phyloP scores from a whole-genome alignment of 371 early-diverging fungal genomes.

The Circinella minor region DNA sequence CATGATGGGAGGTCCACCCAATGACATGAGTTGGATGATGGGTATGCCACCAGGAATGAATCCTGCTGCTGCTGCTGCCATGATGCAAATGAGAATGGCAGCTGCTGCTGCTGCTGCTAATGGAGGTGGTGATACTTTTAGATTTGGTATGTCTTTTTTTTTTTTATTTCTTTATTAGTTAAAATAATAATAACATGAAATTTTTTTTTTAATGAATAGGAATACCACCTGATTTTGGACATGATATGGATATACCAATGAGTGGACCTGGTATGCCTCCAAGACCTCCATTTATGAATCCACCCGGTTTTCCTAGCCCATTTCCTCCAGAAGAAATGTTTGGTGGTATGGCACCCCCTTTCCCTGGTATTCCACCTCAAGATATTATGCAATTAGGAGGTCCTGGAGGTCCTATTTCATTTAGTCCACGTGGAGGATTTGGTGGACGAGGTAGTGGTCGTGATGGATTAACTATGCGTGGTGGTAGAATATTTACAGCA shows the following conservation, averaged over 20 bases:
- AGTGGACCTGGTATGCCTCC: conserved; percentile 25
- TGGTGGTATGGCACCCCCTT: conserved; percentile 21
- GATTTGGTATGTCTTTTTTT: conserved; percentile 19
- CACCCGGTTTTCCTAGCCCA: conserved; percentile 32
- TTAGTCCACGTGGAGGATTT: conserved; percentile 33
- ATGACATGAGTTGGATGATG: conserved; percentile 50
- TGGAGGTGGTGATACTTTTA: conserved; percentile 16
- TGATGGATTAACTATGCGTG: conserved; percentile 21
- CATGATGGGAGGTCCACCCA: conserved; percentile 24
- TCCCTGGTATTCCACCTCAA: conserved; percentile 47
- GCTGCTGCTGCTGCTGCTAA: background rate
- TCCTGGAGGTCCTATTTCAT: conserved; percentile 24
- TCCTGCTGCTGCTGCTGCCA: conserved; percentile 28
- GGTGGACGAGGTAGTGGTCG: conserved; percentile 28
- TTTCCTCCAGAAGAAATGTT: conserved; percentile 31
- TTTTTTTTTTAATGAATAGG: background rate
- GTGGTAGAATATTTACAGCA: conserved; percentile 13
- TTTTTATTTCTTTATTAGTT: no score
- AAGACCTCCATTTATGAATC: conserved; percentile 42
- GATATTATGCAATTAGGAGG: conserved; percentile 37
- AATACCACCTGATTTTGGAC: conserved; percentile 17
- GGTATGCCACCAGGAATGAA: conserved; percentile 44
- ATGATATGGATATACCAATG: conserved; percentile 26
- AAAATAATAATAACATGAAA: no score
- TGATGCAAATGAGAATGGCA: conserved; percentile 33